Evolutionary conservation across 495 filamentous ascomycete species (phyloP).

Genomic region (Lasiosphaeriaceae sp.): DNA sequence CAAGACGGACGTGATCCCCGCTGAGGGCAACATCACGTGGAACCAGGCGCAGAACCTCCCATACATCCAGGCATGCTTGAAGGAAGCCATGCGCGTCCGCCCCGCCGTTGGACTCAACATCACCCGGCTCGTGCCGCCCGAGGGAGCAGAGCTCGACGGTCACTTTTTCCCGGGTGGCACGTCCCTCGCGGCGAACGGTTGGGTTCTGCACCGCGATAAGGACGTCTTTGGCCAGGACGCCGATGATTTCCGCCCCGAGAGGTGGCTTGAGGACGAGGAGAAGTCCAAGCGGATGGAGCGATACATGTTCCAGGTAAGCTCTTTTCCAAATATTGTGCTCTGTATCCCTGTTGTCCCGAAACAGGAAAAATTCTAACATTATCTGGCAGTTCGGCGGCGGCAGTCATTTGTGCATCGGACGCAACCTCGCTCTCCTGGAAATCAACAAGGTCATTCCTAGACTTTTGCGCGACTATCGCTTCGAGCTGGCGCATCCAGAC

Average conservation of each 20-base stretch:
- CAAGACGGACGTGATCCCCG: constrained; percentile 31
- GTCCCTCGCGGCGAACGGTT: constrained; percentile 50
- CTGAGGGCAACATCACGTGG: constrained; percentile 42
- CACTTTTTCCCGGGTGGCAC: constrained; percentile 50
- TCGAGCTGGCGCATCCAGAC: constrained; percentile 45
- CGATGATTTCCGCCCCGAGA: constrained; percentile 57
- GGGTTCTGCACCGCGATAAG: constrained; percentile 50
- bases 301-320: constrained; percentile 47
- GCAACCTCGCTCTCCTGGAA: constrained; percentile 53
- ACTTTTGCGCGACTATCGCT: constrained; percentile 47
- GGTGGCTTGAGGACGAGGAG: constrained; percentile 58
- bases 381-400: constrained; percentile 47
- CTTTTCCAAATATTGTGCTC: neutral
- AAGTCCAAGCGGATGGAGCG: constrained; percentile 44
- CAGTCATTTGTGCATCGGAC: constrained; percentile 51
- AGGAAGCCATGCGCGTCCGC: constrained; percentile 63
- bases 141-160: constrained; percentile 52
- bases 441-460: constrained; percentile 54
- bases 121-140: constrained; percentile 48
- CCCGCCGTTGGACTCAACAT: constrained; percentile 57
- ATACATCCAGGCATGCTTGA: constrained; percentile 63
- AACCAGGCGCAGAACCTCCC: constrained; percentile 44
- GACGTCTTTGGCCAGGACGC: constrained; percentile 61
- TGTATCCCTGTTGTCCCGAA: too few relatives aligned
- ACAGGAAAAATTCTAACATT: neutral